Percentiles rank a stretch among this genome's conserved stretches.
phyloP scores from a whole-genome alignment of 2,329 filamentous ascomycete genomes.

The Aspergillus neotritici region DNA sequence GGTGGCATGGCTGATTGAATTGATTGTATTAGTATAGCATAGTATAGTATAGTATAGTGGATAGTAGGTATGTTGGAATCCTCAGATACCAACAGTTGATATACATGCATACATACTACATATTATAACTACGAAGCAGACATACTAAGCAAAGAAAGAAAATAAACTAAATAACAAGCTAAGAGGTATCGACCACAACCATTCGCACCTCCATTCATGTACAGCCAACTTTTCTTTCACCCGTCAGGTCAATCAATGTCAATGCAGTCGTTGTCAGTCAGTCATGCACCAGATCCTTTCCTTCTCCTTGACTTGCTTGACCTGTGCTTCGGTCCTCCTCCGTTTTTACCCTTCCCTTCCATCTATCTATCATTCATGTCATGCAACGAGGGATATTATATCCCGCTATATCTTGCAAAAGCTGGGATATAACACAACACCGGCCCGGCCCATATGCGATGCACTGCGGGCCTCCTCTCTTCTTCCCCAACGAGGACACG shows the following conservation, averaged over 20 bases:
- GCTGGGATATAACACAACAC: too few species aligned
- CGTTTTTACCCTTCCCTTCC: background rate
- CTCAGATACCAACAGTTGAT: too few species aligned
- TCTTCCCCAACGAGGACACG: too few species aligned
- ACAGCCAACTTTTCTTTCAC: slow-evolving; percentile 18
- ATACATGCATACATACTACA: slow-evolving; percentile 9
- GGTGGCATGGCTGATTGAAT: slow-evolving; percentile 2
- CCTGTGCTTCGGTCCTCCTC: background rate
- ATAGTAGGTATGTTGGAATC: too few species aligned
- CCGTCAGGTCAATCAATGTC: slow-evolving; percentile 11
- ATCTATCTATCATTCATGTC: too few species aligned
- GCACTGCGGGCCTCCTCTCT: too few species aligned
- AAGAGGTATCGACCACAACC: slow-evolving; percentile 19
- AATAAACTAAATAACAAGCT: slow-evolving; percentile 7
- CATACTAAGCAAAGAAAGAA: too few species aligned
- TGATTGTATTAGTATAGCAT: too few species aligned
- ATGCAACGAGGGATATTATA: too few species aligned
- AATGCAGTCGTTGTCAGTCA: slow-evolving; percentile 23
- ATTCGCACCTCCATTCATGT: slow-evolving; percentile 19
- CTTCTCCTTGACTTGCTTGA: slow-evolving; percentile 3
- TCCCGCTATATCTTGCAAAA: too few species aligned
- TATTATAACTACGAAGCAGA: background rate
- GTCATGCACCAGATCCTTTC: slow-evolving; percentile 15
- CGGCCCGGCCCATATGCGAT: too few species aligned
- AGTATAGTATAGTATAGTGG: too few species aligned